Percentiles rank a stretch among this genome's conserved stretches.
Conservation (phyloP, 495 filamentous ascomycete genomes). For the Penicillium ochrochloron region DNA sequence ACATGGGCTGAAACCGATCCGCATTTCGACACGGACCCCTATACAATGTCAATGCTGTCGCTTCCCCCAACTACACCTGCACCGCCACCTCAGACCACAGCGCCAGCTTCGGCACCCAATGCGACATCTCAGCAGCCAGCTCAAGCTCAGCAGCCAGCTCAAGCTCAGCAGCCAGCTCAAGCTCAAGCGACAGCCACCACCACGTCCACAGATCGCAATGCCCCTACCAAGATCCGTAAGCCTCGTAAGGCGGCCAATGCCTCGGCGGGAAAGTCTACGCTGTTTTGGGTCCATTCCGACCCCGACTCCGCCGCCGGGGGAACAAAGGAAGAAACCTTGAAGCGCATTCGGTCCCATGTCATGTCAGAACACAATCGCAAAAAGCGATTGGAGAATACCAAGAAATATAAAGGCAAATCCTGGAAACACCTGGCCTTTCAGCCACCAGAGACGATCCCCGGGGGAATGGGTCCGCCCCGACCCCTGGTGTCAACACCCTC, state of each 20-base stretch:
- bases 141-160: no score
- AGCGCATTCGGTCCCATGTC: constrained; percentile 55
- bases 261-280: constrained; percentile 40
- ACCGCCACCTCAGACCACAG: constrained; percentile 7
- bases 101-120: constrained; percentile 1
- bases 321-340: constrained; percentile 50
- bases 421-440: constrained; percentile 51
- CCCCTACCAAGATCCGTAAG: constrained; percentile 43
- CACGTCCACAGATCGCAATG: constrained; percentile 31
- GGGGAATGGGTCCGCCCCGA: constrained; percentile 21
- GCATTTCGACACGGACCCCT: constrained; percentile 23
- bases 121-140: constrained; percentile 2
- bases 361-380: constrained; percentile 58
- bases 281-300: constrained; percentile 55
- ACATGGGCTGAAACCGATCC: constrained; percentile 23
- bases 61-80: constrained; percentile 3
- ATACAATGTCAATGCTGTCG: constrained; percentile 8
- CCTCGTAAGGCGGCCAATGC: constrained; percentile 46
- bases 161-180: constrained; percentile 7
- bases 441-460: constrained; percentile 37
- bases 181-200: constrained; percentile 12
- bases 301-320: constrained; percentile 45
- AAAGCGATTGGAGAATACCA: constrained; percentile 50
- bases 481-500: constrained; percentile 20
- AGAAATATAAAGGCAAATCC: constrained; percentile 50